phyloP scores from a whole-genome alignment of 2,329 filamentous ascomycete species.

The Penicillium verrucosum region DNA sequence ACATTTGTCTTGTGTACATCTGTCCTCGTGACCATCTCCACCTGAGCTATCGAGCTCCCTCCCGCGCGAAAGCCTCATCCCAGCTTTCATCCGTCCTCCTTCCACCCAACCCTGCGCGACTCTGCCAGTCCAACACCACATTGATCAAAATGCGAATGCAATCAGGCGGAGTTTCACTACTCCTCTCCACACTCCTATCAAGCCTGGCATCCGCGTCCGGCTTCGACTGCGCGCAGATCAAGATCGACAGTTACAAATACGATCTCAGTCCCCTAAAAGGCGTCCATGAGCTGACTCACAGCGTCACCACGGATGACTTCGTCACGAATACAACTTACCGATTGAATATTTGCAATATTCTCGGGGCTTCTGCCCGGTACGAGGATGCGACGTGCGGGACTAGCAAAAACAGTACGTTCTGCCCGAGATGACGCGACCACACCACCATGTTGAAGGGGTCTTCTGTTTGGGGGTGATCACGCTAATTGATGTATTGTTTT shows the following conservation, averaged over 20 bases:
- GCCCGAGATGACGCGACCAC: neutral
- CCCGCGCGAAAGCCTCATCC: constrained; percentile 3
- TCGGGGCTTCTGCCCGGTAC: constrained; percentile 28
- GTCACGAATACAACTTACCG: constrained; percentile 39
- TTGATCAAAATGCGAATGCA: constrained; percentile 34
- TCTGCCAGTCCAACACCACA: neutral
- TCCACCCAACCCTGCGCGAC: neutral
- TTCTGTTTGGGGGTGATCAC: neutral
- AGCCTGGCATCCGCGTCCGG: constrained; percentile 29
- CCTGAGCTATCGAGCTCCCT: constrained; percentile 8
- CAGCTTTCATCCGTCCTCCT: neutral
- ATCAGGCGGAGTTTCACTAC: constrained; percentile 20
- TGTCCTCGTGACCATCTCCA: constrained; percentile 4
- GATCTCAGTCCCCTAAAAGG: constrained; percentile 39
- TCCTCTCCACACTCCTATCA: constrained; percentile 29
- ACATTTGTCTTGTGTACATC: neutral
- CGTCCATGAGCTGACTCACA: constrained; percentile 36
- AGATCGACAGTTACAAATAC: constrained; percentile 37
- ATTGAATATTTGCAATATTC: constrained; percentile 35
- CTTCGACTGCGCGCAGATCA: constrained; percentile 41
- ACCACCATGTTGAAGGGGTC: neutral
- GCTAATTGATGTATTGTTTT: neutral
- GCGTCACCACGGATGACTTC: constrained; percentile 26
- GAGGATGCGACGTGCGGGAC: constrained; percentile 31
- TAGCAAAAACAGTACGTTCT: constrained; percentile 35